Conservation (phyloP, 306 rosid genomes). For the Delonix regia region DNA sequence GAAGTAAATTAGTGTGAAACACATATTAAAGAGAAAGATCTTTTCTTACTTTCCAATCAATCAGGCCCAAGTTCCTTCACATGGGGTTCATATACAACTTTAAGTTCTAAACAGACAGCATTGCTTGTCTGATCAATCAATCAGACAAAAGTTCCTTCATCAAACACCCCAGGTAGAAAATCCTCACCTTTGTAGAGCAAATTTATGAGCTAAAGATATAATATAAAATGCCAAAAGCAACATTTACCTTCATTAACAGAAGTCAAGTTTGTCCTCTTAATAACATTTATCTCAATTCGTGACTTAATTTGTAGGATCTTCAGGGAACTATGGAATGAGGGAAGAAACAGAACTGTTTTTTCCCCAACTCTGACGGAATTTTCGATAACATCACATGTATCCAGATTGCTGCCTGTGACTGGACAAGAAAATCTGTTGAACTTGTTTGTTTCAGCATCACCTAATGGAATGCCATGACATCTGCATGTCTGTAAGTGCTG, state of each 20-base stretch:
- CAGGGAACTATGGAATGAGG: conserved; percentile 52
- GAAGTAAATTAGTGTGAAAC: conserved; percentile 5
- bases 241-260: conserved; percentile 68
- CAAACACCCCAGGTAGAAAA: background rate
- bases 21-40: conserved; percentile 7
- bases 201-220: conserved; percentile 26
- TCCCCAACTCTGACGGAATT: conserved; percentile 69
- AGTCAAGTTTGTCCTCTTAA: conserved; percentile 67
- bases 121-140: conserved; percentile 31
- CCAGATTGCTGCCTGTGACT: conserved; percentile 61
- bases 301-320: conserved; percentile 51
- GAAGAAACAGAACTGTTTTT: conserved; percentile 59
- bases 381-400: conserved; percentile 49
- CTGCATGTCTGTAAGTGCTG: conserved; percentile 68
- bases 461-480: conserved; percentile 69
- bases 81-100: background rate
- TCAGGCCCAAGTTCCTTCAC: conserved; percentile 15
- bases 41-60: conserved; percentile 29
- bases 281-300: conserved; percentile 55
- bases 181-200: background rate
- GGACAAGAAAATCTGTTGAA: conserved; percentile 51
- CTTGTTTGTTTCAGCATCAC: conserved; percentile 40
- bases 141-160: conserved; percentile 26
- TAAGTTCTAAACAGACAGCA: conserved; percentile 17
- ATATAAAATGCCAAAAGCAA: conserved; percentile 39